Conservation (phyloP, 768 basidiomycete genomes). For the Lactarius tabidus region DNA sequence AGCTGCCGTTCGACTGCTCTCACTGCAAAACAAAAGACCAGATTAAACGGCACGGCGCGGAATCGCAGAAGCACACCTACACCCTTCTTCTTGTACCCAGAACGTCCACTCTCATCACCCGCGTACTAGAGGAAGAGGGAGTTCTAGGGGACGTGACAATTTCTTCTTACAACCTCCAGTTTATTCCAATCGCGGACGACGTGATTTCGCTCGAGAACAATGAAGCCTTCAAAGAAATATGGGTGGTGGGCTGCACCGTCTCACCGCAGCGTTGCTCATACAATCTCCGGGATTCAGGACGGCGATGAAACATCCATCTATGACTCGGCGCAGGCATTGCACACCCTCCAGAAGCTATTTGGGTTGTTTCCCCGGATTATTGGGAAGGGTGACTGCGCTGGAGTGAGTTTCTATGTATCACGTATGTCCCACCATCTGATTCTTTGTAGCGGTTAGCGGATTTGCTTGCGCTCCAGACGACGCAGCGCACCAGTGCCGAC, state of each 20-base stretch:
- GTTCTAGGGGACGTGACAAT: conserved; percentile 93
- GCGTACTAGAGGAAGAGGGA: conserved; percentile 93
- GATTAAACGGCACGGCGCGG: conserved; percentile 73
- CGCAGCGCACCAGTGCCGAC: conserved; percentile 38
- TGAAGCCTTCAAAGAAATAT: conserved; percentile 81
- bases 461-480: conserved; percentile 59
- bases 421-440: conserved; percentile 11
- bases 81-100: conserved; percentile 87
- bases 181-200: conserved; percentile 92
- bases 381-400: conserved; percentile 88
- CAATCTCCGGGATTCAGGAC: conserved; percentile 49
- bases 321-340: conserved; percentile 83
- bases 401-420: conserved; percentile 40
- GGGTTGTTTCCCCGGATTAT: conserved; percentile 89
- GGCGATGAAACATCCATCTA: conserved; percentile 89
- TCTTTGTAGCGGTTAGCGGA: conserved; percentile 63
- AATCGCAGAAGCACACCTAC: conserved; percentile 75
- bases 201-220: conserved; percentile 88
- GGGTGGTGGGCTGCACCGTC: conserved; percentile 60
- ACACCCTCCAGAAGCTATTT: conserved; percentile 77
- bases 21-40: conserved; percentile 61
- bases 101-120: conserved; percentile 77
- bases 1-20: conserved; percentile 10
- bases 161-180: conserved; percentile 84
- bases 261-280: conserved; percentile 4